Conservation (phyloP, 2,329 filamentous ascomycete species). For the Helicocarpus griseus region DNA sequence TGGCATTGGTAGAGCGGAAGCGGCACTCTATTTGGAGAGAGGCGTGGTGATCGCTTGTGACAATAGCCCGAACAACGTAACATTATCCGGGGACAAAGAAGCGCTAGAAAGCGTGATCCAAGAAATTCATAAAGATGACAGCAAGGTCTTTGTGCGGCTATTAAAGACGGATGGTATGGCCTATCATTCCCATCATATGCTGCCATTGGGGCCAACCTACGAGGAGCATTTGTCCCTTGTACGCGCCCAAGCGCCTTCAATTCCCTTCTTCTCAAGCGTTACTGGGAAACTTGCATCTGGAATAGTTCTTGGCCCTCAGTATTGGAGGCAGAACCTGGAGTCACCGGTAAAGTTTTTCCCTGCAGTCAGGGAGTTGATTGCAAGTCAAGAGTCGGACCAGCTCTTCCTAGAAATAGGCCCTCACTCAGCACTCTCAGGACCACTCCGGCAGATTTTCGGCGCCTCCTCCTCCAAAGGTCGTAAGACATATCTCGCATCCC, state of each 20-base stretch:
- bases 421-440: constrained; percentile 6
- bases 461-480: too few species aligned
- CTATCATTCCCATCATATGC: too few species aligned
- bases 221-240: too few species aligned
- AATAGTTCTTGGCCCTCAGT: not conserved
- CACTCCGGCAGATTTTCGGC: constrained; percentile 5
- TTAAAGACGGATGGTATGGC: too few species aligned
- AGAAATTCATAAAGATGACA: too few species aligned
- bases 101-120: too few species aligned
- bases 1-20: constrained; percentile 1
- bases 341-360: not conserved
- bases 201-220: too few species aligned
- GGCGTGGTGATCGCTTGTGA: constrained; percentile 9
- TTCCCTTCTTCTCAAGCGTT: constrained; percentile 5
- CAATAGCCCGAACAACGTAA: constrained; percentile 10
- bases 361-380: not conserved
- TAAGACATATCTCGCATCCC: not conserved
- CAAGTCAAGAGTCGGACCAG: too few species aligned
- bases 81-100: constrained; percentile 12
- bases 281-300: constrained; percentile 4
- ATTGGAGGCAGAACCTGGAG: constrained; percentile 1
- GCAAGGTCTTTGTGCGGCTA: too few species aligned
- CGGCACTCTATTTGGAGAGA: not conserved
- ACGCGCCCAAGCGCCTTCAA: too few species aligned
- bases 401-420: constrained; percentile 8